Conservation (phyloP, 2,329 filamentous ascomycete genomes). For the Claviceps quebecensis region DNA sequence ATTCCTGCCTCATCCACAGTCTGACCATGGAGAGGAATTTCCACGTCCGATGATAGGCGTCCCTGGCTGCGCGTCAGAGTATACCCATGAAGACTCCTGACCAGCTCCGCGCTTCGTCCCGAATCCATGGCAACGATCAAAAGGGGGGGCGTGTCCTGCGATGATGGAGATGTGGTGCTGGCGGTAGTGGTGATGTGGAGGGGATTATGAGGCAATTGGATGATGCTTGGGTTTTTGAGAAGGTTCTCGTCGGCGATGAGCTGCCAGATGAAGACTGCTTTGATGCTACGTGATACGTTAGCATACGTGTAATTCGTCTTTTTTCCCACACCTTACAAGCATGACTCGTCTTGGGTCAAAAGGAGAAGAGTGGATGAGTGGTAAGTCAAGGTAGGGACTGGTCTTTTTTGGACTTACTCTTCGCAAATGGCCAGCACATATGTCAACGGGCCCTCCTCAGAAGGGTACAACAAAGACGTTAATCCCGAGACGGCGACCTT, state of each 20-base stretch:
- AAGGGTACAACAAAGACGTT: slow-evolving; percentile 19
- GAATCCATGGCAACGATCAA: slow-evolving; percentile 29
- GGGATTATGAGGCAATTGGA: slow-evolving; percentile 50
- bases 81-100: slow-evolving; percentile 18
- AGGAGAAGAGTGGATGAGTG: neutral
- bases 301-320: neutral
- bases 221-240: slow-evolving; percentile 30
- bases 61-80: slow-evolving; percentile 18
- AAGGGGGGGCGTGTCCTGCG: slow-evolving; percentile 11
- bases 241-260: slow-evolving; percentile 30
- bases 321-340: slow-evolving; percentile 3
- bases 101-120: slow-evolving; percentile 11
- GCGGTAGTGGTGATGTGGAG: slow-evolving; percentile 35
- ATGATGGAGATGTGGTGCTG: neutral
- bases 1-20: slow-evolving; percentile 19
- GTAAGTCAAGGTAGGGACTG: neutral
- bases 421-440: slow-evolving; percentile 40
- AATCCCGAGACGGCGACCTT: slow-evolving; percentile 36
- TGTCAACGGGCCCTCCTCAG: slow-evolving; percentile 14
- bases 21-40: slow-evolving; percentile 10
- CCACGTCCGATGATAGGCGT: slow-evolving; percentile 17
- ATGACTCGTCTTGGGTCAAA: slow-evolving; percentile 4
- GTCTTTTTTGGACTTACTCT: slow-evolving; percentile 29
- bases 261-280: slow-evolving; percentile 53
- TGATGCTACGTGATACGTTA: slow-evolving; percentile 24